Percentiles rank a stretch among this genome's conserved stretches.
Evolutionary conservation across 2,329 filamentous ascomycete genomes (phyloP).

Genomic region (Zymoseptoria tritici): DNA sequence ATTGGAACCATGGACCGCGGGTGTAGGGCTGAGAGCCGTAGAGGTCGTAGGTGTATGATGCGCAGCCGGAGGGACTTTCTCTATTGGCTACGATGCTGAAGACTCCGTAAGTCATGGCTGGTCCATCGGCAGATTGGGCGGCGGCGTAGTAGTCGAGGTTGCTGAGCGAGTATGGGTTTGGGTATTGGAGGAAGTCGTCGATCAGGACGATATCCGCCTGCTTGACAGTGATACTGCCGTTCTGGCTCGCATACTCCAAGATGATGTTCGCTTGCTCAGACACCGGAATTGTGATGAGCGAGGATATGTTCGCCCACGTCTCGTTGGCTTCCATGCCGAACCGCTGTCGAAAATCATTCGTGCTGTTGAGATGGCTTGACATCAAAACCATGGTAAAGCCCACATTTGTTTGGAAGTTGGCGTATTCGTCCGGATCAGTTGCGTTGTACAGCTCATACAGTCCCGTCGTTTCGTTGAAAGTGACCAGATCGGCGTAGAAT

Average conservation of each 20-base stretch:
- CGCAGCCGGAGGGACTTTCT: constrained; percentile 59
- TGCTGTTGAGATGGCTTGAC: constrained; percentile 48
- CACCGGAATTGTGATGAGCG: constrained; percentile 50
- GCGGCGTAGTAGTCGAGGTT: constrained; percentile 64
- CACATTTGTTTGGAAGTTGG: constrained; percentile 58
- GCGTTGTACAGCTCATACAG: constrained; percentile 51
- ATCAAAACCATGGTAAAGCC: constrained; percentile 62
- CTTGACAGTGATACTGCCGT: constrained; percentile 58
- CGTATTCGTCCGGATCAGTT: constrained; percentile 67
- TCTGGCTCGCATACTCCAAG: constrained; percentile 59
- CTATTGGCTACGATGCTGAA: constrained; percentile 61
- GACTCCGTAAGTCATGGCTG: constrained; percentile 66
- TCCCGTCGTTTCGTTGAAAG: constrained; percentile 50
- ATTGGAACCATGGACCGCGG: constrained; percentile 61
- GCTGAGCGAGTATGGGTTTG: constrained; percentile 47
- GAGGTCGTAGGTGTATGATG: constrained; percentile 59
- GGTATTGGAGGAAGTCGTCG: constrained; percentile 57
- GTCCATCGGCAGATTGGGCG: constrained; percentile 60
- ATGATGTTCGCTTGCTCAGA: constrained; percentile 52
- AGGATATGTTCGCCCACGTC: constrained; percentile 51
- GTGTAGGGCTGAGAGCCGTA: constrained; percentile 58
- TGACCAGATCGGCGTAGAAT: constrained; percentile 53
- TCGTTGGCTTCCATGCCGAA: constrained; percentile 50
- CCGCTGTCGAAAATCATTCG: constrained; percentile 50
- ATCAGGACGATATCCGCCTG: constrained; percentile 64